phyloP scores from a whole-genome alignment of 768 basidiomycete genomes.

The Lenzites betulinus region DNA sequence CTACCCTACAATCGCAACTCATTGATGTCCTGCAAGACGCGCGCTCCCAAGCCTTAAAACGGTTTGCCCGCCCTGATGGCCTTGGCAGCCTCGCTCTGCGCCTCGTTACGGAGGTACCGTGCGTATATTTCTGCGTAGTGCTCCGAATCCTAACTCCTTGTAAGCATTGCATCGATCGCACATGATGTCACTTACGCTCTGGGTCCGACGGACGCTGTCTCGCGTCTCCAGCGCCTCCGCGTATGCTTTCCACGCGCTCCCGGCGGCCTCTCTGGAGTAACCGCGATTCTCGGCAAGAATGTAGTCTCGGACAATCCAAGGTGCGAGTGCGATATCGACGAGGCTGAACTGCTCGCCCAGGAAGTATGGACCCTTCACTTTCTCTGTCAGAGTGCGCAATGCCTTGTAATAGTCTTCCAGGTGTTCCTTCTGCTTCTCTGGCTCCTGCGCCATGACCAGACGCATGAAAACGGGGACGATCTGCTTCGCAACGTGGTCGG shows the following conservation, averaged over 20 bases:
- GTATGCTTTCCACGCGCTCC: slow-evolving; percentile 48
- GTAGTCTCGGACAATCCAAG: slow-evolving; percentile 55
- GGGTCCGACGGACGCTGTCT: slow-evolving; percentile 49
- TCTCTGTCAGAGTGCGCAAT: slow-evolving; percentile 38
- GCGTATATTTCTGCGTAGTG: slow-evolving; percentile 52
- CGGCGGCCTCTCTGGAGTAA: slow-evolving; percentile 45
- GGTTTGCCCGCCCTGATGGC: slow-evolving; percentile 29
- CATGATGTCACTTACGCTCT: slow-evolving; percentile 25
- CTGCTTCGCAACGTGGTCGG: slow-evolving; percentile 55
- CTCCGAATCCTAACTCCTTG: slow-evolving; percentile 35
- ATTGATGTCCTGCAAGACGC: too few relatives aligned
- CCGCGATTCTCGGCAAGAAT: slow-evolving; percentile 51
- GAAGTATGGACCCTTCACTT: slow-evolving; percentile 56
- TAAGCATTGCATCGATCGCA: not conserved
- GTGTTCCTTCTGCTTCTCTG: slow-evolving; percentile 38
- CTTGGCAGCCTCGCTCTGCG: slow-evolving; percentile 33
- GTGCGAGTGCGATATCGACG: slow-evolving; percentile 57
- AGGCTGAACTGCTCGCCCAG: slow-evolving; percentile 53
- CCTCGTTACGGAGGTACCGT: slow-evolving; percentile 57
- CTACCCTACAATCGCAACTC: too few relatives aligned
- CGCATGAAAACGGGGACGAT: slow-evolving; percentile 56
- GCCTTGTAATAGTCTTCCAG: slow-evolving; percentile 41
- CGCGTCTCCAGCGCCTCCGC: slow-evolving; percentile 43
- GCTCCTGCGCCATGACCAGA: slow-evolving; percentile 35
- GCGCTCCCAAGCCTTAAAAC: too few relatives aligned